These are phyloP conservation scores for Cercospora citrullina DNA, from an alignment of 2,329 filamentous ascomycete species.

Conservation along the genomic window DNA sequence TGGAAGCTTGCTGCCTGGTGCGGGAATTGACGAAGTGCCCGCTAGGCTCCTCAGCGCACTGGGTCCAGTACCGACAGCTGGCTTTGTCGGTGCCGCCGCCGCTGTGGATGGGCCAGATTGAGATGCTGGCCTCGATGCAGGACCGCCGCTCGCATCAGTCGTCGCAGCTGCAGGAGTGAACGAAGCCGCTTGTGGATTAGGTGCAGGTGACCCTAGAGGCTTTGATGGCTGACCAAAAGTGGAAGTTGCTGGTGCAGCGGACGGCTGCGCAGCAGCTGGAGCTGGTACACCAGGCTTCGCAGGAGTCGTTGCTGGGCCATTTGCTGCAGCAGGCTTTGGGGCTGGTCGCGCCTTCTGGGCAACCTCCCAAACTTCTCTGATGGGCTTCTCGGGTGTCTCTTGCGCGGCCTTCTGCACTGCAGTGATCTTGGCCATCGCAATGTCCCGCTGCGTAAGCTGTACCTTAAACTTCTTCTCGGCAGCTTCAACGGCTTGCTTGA, in stretches of 20 bases:
- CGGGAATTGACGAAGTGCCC: constrained; percentile 23
- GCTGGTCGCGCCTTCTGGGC: constrained; percentile 61
- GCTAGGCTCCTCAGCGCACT: constrained; percentile 15
- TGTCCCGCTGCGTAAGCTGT: constrained; percentile 70
- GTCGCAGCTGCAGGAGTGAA: constrained; percentile 18
- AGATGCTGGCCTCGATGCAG: constrained; percentile 5
- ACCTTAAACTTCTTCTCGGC: constrained; percentile 61
- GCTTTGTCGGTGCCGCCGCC: constrained; percentile 13
- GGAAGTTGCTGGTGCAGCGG: constrained; percentile 13
- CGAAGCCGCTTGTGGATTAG: constrained; percentile 26
- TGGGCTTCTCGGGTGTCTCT: constrained; percentile 81
- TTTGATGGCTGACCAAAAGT: constrained; percentile 30
- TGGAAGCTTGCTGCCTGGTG: constrained; percentile 20
- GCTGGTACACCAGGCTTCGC: constrained; percentile 21
- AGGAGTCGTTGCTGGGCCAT: constrained; percentile 19
- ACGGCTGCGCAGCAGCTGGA: constrained; percentile 18
- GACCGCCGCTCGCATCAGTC: background rate
- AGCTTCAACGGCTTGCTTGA: constrained; percentile 41
- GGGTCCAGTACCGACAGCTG: constrained; percentile 15
- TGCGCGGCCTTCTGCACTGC: constrained; percentile 77
- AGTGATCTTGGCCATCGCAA: constrained; percentile 68
- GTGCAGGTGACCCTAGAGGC: constrained; percentile 15
- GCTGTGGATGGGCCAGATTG: constrained; percentile 6
- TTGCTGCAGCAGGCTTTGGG: constrained; percentile 26
- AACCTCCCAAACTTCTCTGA: constrained; percentile 82